Base-by-base conservation (phyloP, 2,329 filamentous ascomycete species). In the Colletotrichum sublineola region DNA sequence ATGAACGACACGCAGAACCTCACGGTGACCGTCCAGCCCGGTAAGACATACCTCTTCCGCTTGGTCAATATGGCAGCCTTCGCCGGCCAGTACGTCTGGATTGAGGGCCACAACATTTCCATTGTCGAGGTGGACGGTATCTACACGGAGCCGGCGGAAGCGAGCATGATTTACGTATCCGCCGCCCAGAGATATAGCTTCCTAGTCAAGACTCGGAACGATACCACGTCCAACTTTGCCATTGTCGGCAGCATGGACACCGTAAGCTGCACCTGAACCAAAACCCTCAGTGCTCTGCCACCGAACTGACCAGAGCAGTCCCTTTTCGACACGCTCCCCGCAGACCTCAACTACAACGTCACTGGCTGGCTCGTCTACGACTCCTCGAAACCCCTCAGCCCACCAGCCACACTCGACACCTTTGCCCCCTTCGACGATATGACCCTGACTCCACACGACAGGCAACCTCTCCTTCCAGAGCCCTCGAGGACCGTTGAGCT, bases 11-110 rank as follows among this genome's bases (percentile, higher is more conserved):
- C 89, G 0, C 86, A 87, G 70, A 87, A 92, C 68, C 80, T 90
- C 3, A 87, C 83, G 3, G 81, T 94, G 48, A 76, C 85, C 0
- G 87, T 95, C 3, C 76, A 91, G 75, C 90, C 93, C 0, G 88
- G 88, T 3, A 93, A 89, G 77, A 95, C 91, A 0, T 95, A 95
- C 71, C 83, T 94, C 11, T 86, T 96, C 76, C 91, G 91, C 55
- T 84, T 95, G 71, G 84, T 94, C 76, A 94, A 94, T 76, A 88
- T 94, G 29, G 92, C 90, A 18, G 93, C 92, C 20, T 95, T 94
- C 81, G 88, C 89, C 1, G 87, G 86, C 3, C 89, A 92, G 76
- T 91, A 91, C 74, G 78, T 92, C 58, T 92, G 90, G 89, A 88
- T 92, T 66, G 90, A 92, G 78, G 89, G 86, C 24, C 90, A 91